These are phyloP conservation scores for Aspergillus caelatus DNA, from an alignment of 2,329 filamentous ascomycete genomes.

Conservation along the genomic window DNA sequence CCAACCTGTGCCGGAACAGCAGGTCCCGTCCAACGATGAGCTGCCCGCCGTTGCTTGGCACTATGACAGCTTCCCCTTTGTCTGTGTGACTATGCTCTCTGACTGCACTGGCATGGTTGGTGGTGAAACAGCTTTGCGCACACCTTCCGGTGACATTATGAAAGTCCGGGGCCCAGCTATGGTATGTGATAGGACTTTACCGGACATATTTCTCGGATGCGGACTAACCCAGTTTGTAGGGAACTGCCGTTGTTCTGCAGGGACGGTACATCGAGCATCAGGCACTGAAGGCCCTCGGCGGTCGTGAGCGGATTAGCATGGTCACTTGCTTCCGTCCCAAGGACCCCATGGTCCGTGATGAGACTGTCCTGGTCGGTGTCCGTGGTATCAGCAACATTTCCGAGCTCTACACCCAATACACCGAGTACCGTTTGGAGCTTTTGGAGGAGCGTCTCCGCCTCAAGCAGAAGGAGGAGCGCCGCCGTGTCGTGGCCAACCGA, in stretches of 20 bases:
- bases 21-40: not conserved
- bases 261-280: slow-evolving; percentile 9
- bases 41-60: slow-evolving; percentile 11
- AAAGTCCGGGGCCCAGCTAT: slow-evolving; percentile 4
- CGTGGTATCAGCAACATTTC: not conserved
- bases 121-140: slow-evolving; percentile 53
- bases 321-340: slow-evolving; percentile 1
- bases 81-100: slow-evolving; percentile 66
- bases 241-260: slow-evolving; percentile 6
- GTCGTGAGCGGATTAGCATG: slow-evolving; percentile 6
- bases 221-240: not conserved
- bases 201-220: not conserved
- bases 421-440: not conserved
- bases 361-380: not conserved
- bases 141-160: not conserved
- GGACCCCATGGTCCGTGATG: not conserved
- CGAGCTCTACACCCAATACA: not conserved
- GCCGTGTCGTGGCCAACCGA: slow-evolving; percentile 7
- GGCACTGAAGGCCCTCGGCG: not conserved
- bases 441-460: not conserved
- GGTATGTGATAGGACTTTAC: not conserved
- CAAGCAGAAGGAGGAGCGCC: not conserved
- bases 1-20: not conserved
- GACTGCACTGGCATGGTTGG: slow-evolving; percentile 65
- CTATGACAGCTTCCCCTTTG: slow-evolving; percentile 65